These are phyloP conservation scores for Lachnellula hyalina DNA, from an alignment of 2,329 filamentous ascomycete species.

Conservation along the genomic window DNA sequence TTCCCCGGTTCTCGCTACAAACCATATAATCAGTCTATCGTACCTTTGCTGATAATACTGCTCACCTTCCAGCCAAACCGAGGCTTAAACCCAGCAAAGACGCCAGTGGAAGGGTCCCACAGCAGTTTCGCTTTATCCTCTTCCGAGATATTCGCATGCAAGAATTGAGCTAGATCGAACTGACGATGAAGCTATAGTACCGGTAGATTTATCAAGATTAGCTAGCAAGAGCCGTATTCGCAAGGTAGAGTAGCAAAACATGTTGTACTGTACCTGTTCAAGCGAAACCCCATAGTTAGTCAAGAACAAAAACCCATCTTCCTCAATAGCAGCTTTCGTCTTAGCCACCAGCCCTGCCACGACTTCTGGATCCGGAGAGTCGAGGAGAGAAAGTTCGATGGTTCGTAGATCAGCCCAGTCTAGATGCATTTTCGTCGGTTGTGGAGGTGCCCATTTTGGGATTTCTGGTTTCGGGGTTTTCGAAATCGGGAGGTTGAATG, in stretches of 20 bases:
- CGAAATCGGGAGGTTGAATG: constrained; percentile 37
- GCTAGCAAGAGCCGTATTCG: too few species aligned
- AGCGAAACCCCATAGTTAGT: constrained; percentile 48
- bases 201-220: background rate
- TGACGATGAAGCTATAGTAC: constrained; percentile 36
- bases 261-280: constrained; percentile 32
- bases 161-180: constrained; percentile 45
- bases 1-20: constrained; percentile 37
- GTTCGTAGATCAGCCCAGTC: constrained; percentile 39
- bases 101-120: constrained; percentile 42
- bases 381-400: constrained; percentile 40
- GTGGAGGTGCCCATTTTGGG: constrained; percentile 39
- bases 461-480: constrained; percentile 39
- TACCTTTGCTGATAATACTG: background rate
- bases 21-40: background rate
- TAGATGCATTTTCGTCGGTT: constrained; percentile 39
- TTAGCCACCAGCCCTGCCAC: constrained; percentile 40
- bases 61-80: constrained; percentile 32
- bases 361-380: constrained; percentile 37
- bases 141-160: constrained; percentile 44
- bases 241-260: too few species aligned
- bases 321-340: constrained; percentile 38
- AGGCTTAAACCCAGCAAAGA: constrained; percentile 47
- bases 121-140: constrained; percentile 45
- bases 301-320: constrained; percentile 43